A percentile compares a stretch with the other conserved stretches of the same genome.
These are phyloP conservation scores for Leonotis leonurus DNA, from an alignment of 257 asterid genomes.

Conservation along the genomic window DNA sequence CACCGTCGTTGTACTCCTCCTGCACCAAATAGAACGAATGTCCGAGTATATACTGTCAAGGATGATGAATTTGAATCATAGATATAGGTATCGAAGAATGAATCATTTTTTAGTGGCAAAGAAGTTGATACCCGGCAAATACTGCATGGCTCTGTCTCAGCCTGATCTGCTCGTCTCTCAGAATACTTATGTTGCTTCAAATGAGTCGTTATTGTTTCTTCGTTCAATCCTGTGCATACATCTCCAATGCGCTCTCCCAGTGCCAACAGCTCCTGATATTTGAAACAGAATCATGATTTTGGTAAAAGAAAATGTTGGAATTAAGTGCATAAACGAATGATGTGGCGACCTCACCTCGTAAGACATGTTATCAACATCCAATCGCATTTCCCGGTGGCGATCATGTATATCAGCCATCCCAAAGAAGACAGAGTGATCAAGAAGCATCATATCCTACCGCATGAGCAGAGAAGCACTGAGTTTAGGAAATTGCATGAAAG, in stretches of 20 bases:
- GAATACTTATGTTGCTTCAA: conserved; percentile 37
- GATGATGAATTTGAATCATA: neutral
- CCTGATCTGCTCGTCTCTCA: conserved; percentile 4
- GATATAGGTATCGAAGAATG: neutral
- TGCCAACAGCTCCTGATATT: conserved; percentile 50
- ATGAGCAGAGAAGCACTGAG: neutral
- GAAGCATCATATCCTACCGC: conserved; percentile 47
- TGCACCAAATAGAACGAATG: conserved; percentile 11
- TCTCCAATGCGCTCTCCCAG: conserved; percentile 60
- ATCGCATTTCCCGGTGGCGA: conserved; percentile 61
- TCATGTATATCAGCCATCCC: conserved; percentile 55
- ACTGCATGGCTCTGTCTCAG: conserved; percentile 53
- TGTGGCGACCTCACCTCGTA: conserved; percentile 40
- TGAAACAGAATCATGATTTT: neutral
- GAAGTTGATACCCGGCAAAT: conserved; percentile 42
- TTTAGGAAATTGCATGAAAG: neutral
- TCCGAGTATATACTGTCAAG: neutral
- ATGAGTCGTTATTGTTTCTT: conserved; percentile 32
- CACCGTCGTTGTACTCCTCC: conserved; percentile 54
- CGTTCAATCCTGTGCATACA: conserved; percentile 59
- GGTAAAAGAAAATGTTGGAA: neutral
- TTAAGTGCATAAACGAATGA: neutral
- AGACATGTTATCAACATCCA: conserved; percentile 71
- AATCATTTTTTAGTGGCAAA: neutral
- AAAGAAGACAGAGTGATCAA: conserved; percentile 44